A percentile compares a stretch with the other conserved stretches of the same genome.
These are phyloP conservation scores for Pythium utonaiense DNA, from an alignment of 352 stramenopile genomes.

Conservation along the genomic window DNA sequence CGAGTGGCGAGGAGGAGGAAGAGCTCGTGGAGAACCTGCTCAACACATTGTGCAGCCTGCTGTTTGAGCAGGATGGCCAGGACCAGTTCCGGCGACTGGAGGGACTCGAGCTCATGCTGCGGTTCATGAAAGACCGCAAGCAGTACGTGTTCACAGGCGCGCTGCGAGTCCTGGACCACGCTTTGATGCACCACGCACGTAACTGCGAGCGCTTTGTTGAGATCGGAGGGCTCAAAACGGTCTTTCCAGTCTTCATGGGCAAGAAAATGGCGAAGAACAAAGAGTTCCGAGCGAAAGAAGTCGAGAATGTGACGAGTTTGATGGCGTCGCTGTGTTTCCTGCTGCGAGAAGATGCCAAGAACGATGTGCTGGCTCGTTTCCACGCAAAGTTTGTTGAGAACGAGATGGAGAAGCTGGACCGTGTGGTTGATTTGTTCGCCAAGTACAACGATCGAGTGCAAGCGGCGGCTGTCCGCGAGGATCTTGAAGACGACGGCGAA, in stretches of 20 bases:
- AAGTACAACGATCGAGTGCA: constrained; percentile 64
- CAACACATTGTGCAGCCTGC: constrained; percentile 62
- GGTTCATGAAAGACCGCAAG: constrained; percentile 88
- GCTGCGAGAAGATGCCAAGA: constrained; percentile 37
- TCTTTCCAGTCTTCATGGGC: constrained; percentile 52
- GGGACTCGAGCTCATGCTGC: constrained; percentile 90
- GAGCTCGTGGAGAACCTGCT: constrained; percentile 91
- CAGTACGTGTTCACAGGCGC: constrained; percentile 51
- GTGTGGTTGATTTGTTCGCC: constrained; percentile 69
- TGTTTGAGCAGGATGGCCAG: constrained; percentile 35
- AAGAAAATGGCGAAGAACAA: constrained; percentile 29
- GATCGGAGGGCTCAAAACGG: constrained; percentile 40
- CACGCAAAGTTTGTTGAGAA: constrained; percentile 83
- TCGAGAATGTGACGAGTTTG: constrained; percentile 65
- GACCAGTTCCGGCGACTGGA: constrained; percentile 44
- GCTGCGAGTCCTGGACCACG: constrained; percentile 37
- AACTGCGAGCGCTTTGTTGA: constrained; percentile 49
- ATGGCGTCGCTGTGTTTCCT: constrained; percentile 63
- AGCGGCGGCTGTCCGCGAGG: constrained; percentile 21
- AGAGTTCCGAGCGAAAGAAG: constrained; percentile 37
- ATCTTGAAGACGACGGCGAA: constrained; percentile 21
- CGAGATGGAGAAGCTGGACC: constrained; percentile 80
- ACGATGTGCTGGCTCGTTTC: constrained; percentile 60
- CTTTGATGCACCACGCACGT: constrained; percentile 28
- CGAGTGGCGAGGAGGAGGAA: constrained; percentile 55